phyloP scores from a whole-genome alignment of 345 rosid genomes.

The Arabis hirsuta region DNA sequence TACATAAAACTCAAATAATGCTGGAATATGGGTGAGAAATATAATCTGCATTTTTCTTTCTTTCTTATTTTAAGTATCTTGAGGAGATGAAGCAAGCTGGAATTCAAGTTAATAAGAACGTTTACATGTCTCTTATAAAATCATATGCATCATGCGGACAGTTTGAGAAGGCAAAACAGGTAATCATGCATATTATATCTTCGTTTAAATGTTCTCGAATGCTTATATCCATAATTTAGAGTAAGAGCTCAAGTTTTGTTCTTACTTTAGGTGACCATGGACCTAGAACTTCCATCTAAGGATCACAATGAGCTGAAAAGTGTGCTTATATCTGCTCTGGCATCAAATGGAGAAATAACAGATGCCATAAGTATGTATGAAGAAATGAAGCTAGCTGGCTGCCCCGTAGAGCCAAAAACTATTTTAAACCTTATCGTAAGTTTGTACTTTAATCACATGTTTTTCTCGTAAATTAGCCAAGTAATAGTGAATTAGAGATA shows the following conservation, averaged over 20 bases:
- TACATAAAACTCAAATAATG: conserved; percentile 47
- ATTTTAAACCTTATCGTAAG: conserved; percentile 73
- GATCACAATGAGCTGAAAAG: conserved; percentile 67
- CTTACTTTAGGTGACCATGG: conserved; percentile 61
- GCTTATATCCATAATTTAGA: conserved; percentile 5
- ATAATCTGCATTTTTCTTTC: conserved; percentile 16
- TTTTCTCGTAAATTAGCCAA: background rate
- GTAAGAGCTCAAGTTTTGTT: conserved; percentile 26
- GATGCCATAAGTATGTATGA: conserved; percentile 70
- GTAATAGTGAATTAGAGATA: background rate
- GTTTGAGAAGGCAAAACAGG: conserved; percentile 87
- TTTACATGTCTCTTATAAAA: conserved; percentile 69
- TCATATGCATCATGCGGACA: conserved; percentile 74
- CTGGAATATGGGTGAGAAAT: background rate
- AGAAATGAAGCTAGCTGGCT: conserved; percentile 67
- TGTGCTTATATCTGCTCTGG: conserved; percentile 69
- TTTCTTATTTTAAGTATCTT: conserved; percentile 53
- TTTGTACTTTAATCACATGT: conserved; percentile 25
- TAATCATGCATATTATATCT: conserved; percentile 38
- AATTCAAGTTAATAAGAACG: conserved; percentile 55
- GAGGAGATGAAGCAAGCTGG: conserved; percentile 54
- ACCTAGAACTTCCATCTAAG: conserved; percentile 46
- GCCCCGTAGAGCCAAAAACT: conserved; percentile 63
- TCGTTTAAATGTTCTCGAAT: background rate
- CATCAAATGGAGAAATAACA: conserved; percentile 58